These are phyloP conservation scores for Patellaria atrata DNA, from an alignment of 495 filamentous ascomycete species.

Conservation along the genomic window DNA sequence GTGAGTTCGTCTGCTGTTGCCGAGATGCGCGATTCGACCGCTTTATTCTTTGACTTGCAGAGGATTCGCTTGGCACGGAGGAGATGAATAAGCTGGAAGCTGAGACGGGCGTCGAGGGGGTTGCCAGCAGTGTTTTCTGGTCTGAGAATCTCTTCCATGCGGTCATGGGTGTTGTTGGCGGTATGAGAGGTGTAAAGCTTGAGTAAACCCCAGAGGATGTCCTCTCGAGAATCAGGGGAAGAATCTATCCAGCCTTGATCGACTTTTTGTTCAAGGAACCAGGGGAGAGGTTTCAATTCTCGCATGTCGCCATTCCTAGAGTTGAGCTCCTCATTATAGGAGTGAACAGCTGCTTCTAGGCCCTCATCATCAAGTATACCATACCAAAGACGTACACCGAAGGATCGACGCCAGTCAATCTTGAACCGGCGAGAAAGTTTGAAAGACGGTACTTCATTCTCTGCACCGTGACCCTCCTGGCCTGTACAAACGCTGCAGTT, in stretches of 20 bases:
- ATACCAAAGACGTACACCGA: constrained; percentile 84
- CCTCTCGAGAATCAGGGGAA: constrained; percentile 45
- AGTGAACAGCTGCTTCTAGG: constrained; percentile 53
- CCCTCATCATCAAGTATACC: constrained; percentile 49
- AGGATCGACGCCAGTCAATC: constrained; percentile 83
- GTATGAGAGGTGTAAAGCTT: constrained; percentile 51
- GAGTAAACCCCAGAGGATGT: constrained; percentile 73
- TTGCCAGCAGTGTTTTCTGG: constrained; percentile 48
- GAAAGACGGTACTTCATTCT: constrained; percentile 66
- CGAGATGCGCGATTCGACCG: constrained; percentile 6
- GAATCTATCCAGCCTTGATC: constrained; percentile 34
- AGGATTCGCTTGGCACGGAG: constrained; percentile 29
- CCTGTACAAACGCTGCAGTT: constrained; percentile 71
- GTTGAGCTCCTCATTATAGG: constrained; percentile 52
- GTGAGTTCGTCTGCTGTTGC: constrained; percentile 4
- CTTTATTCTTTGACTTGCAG: constrained; percentile 18
- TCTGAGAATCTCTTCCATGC: constrained; percentile 42
- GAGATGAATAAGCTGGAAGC: constrained; percentile 61
- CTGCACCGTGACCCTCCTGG: constrained; percentile 47
- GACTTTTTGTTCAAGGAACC: constrained; percentile 39
- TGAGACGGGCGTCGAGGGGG: constrained; percentile 55
- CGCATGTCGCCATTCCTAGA: no score
- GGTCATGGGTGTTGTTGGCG: no score
- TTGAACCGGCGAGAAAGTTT: constrained; percentile 65
- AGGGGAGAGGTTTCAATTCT: constrained; percentile 44